These are phyloP conservation scores for Claviceps maximensis DNA, from an alignment of 2,329 filamentous ascomycete species.

Conservation along the genomic window DNA sequence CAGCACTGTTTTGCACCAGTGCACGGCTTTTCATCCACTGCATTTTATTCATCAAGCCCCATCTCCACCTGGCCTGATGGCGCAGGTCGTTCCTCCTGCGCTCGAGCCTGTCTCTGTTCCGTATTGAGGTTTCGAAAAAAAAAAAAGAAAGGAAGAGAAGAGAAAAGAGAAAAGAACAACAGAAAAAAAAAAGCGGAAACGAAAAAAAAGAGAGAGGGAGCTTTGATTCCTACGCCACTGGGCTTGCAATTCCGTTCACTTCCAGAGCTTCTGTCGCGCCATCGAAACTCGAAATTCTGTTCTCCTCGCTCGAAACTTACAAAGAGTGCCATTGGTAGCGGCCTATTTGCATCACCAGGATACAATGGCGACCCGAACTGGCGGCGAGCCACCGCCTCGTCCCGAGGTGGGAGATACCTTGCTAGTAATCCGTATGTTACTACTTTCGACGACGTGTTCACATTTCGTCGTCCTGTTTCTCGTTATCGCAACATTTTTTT, in stretches of 20 bases:
- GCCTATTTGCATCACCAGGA: neutral
- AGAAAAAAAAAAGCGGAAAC: neutral
- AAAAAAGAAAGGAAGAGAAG: neutral
- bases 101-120: slow-evolving; percentile 7
- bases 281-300: neutral
- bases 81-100: slow-evolving; percentile 3
- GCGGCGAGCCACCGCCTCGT: slow-evolving; percentile 25
- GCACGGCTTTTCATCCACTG: neutral
- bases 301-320: neutral
- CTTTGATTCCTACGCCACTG: neutral
- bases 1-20: neutral
- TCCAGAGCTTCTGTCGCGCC: neutral
- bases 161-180: neutral
- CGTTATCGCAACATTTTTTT: neutral
- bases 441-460: neutral
- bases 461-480: slow-evolving; percentile 12
- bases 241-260: slow-evolving; percentile 1
- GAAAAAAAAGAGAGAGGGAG: neutral
- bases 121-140: neutral
- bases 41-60: neutral
- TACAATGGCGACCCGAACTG: slow-evolving; percentile 30
- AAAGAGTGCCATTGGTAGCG: neutral
- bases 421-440: slow-evolving; percentile 55
- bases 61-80: slow-evolving; percentile 7
- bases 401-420: slow-evolving; percentile 54